phyloP scores from a whole-genome alignment of 306 rosid genomes.

The Ammopiptanthus mongolicus region DNA sequence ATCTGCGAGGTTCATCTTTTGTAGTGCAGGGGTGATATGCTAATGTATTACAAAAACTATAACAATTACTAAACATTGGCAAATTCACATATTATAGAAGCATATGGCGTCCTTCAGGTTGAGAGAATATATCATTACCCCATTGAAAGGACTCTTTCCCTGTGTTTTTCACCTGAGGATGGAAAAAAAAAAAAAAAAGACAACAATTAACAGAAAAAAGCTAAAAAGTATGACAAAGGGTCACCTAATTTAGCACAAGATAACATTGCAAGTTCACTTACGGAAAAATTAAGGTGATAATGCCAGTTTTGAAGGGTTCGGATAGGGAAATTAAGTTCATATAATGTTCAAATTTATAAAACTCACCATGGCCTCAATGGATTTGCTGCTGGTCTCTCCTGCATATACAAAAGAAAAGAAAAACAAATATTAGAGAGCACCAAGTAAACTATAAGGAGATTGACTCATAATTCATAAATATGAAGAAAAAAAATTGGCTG shows the following conservation, averaged over 20 bases:
- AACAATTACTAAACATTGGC: neutral
- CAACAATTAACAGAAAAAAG: neutral
- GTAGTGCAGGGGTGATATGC: too few species aligned
- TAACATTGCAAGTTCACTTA: neutral
- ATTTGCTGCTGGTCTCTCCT: conserved; percentile 71
- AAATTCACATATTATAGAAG: neutral
- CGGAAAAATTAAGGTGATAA: neutral
- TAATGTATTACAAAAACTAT: neutral
- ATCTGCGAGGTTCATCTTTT: neutral
- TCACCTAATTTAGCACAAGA: neutral
- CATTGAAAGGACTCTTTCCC: conserved; percentile 88
- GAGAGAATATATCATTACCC: conserved; percentile 41
- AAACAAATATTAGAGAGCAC: neutral
- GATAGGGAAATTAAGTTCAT: neutral
- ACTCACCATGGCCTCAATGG: conserved; percentile 87
- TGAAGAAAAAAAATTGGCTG: too few species aligned
- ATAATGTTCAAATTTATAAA: neutral
- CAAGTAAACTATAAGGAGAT: neutral
- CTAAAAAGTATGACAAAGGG: neutral
- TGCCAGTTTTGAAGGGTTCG: neutral
- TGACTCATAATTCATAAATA: neutral
- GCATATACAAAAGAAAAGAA: conserved; percentile 14
- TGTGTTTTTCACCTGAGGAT: conserved; percentile 61
- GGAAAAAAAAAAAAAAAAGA: neutral
- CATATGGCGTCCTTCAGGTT: neutral